Conservation (phyloP, 2,329 filamentous ascomycete species). For the Neurospora sp. region DNA sequence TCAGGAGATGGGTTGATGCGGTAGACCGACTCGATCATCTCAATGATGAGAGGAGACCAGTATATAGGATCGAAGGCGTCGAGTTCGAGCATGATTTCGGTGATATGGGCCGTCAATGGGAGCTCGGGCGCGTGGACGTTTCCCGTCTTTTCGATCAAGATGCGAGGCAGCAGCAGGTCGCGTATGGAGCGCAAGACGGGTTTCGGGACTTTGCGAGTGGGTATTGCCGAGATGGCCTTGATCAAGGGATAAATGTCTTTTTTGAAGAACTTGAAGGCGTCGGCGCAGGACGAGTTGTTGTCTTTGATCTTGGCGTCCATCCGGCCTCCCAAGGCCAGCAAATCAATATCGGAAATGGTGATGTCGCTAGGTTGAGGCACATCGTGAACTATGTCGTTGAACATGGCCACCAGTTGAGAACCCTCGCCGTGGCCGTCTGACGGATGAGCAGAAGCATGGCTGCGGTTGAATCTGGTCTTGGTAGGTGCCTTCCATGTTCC, state of each 20-base stretch:
- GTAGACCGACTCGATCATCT: slow-evolving; percentile 25
- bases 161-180: neutral
- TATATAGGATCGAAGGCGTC: slow-evolving; percentile 22
- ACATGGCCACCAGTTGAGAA: slow-evolving; percentile 12
- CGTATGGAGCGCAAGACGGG: slow-evolving; percentile 16
- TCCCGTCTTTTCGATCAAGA: slow-evolving; percentile 20
- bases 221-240: neutral
- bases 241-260: neutral
- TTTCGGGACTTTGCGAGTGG: slow-evolving; percentile 16
- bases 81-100: slow-evolving; percentile 26
- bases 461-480: neutral
- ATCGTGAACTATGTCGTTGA: slow-evolving; percentile 14
- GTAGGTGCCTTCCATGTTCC: neutral
- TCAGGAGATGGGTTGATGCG: slow-evolving; percentile 17
- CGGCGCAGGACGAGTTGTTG: neutral
- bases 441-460: neutral
- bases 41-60: slow-evolving; percentile 27
- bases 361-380: neutral
- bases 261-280: neutral
- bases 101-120: slow-evolving; percentile 30
- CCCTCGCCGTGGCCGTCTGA: neutral
- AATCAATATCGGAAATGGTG: neutral
- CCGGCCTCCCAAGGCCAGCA: neutral
- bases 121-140: slow-evolving; percentile 22
- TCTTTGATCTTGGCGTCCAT: neutral